Percentiles rank a stretch among this genome's conserved stretches.
phyloP scores from a whole-genome alignment of 306 rosid species.

The Lathyrus aphaca region DNA sequence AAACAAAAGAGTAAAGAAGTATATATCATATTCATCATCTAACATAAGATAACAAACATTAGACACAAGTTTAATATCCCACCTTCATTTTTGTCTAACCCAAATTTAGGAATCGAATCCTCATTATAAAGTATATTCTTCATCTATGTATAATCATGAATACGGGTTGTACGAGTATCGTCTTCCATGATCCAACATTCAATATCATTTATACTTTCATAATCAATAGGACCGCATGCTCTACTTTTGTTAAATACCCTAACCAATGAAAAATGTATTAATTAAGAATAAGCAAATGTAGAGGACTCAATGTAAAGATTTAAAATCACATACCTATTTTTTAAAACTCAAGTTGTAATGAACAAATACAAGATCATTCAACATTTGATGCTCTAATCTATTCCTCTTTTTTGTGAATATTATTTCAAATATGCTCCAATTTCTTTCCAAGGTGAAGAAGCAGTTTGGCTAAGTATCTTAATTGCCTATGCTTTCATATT shows the following conservation, averaged over 20 bases:
- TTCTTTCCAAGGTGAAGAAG: neutral
- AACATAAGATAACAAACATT: neutral
- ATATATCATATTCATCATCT: neutral
- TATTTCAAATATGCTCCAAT: too few species aligned
- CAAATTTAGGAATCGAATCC: neutral
- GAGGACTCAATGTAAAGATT: neutral
- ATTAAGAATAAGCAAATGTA: neutral
- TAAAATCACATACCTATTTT: neutral
- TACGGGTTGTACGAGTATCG: neutral
- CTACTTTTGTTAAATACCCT: neutral
- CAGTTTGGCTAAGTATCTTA: neutral
- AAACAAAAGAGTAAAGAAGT: too few species aligned
- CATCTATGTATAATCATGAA: neutral
- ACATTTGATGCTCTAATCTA: neutral
- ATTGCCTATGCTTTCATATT: neutral
- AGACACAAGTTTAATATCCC: neutral
- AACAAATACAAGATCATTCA: neutral
- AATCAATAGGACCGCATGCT: neutral
- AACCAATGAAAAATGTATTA: neutral
- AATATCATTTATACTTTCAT: neutral
- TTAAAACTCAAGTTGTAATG: neutral
- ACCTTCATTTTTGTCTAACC: neutral
- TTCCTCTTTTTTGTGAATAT: neutral
- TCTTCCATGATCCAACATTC: neutral
- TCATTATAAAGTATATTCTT: neutral